These are phyloP conservation scores for Venturia pyrina DNA, from an alignment of 2,329 filamentous ascomycete species.

Conservation along the genomic window DNA sequence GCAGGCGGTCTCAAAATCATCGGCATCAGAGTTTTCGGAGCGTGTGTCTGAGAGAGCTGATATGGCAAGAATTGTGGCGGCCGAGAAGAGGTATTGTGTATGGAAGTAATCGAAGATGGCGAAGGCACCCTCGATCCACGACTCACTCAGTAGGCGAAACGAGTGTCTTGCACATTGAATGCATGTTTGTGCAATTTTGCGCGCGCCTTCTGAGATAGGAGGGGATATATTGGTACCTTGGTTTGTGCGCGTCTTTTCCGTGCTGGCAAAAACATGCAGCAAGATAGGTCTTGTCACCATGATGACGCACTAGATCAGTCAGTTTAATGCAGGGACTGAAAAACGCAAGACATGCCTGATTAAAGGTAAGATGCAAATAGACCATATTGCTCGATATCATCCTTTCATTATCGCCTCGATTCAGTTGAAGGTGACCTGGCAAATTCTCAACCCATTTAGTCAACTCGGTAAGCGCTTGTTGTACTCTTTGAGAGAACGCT, in stretches of 20 bases:
- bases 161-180: slow-evolving; percentile 37
- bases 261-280: slow-evolving; percentile 23
- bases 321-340: background rate
- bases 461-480: slow-evolving; percentile 25
- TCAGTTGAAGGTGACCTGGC: slow-evolving; percentile 24
- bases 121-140: slow-evolving; percentile 39
- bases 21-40: slow-evolving; percentile 26
- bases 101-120: slow-evolving; percentile 39
- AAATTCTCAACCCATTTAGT: slow-evolving; percentile 29
- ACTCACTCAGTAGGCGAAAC: slow-evolving; percentile 31
- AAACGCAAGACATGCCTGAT: slow-evolving; percentile 18
- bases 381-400: slow-evolving; percentile 19
- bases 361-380: slow-evolving; percentile 28
- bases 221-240: slow-evolving; percentile 6
- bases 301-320: slow-evolving; percentile 19
- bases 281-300: slow-evolving; percentile 25
- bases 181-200: slow-evolving; percentile 35
- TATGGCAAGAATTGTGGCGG: slow-evolving; percentile 34
- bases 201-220: slow-evolving; percentile 21
- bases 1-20: slow-evolving; percentile 30
- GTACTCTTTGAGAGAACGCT: slow-evolving; percentile 27
- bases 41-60: slow-evolving; percentile 29
- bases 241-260: slow-evolving; percentile 14
- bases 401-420: slow-evolving; percentile 19
- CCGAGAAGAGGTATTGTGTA: slow-evolving; percentile 39